Evolutionary conservation across 192 early-diverging fungal species (phyloP), one percentile per base, ranked within the genome.

Genomic region (Mortierella antarctica): DNA sequence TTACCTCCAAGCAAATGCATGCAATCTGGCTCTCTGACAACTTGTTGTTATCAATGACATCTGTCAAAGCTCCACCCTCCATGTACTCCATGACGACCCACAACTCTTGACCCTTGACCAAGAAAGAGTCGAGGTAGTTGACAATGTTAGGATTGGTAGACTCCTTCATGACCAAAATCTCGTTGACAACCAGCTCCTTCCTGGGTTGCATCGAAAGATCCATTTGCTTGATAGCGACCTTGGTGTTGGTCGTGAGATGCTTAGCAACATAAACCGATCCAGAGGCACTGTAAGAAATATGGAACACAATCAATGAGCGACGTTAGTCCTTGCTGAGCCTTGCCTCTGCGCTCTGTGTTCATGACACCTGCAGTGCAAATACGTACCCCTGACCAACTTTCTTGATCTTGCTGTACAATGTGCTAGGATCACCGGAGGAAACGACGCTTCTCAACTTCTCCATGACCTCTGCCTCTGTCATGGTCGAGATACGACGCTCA

Each of bases 1-100:
- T 55, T 77, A 94, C 93, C 89, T 99, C 97, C 68, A 91, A 88
- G 67, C 96, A 97, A 44, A 99, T 93, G 51, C 94, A 90, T 14
- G 98, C 96, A 60, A 99, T 98, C 84, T 99, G 97, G 18, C 87
- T 87, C 85, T 99, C 97, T 39, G 90, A 92, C 89, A 99, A 85
- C 57, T 89, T 89, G 80, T 92, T 96, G 88, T 98, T 97, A 82
- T 95, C 95, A 82, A 99, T 98, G 41, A 98, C 93, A 78, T 99
- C 97, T 17, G 96, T 99, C 82, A 99, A 87, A 39, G 97, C 91
- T 56, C 98, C 98, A 52, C 96, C 98, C 82, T 98, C 98, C 97
- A 99, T 99, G 86, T 93, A 96, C 86, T 99, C 98, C 95, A 99
- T 96, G 47, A 99, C 92, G n/a, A 99, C 95, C 98, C 98, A 99